A percentile compares a stretch with the other conserved stretches of the same genome.
These are phyloP conservation scores for Hyphopichia burtonii DNA, from an alignment of 1,139 yeast species.

Conservation along the genomic window DNA sequence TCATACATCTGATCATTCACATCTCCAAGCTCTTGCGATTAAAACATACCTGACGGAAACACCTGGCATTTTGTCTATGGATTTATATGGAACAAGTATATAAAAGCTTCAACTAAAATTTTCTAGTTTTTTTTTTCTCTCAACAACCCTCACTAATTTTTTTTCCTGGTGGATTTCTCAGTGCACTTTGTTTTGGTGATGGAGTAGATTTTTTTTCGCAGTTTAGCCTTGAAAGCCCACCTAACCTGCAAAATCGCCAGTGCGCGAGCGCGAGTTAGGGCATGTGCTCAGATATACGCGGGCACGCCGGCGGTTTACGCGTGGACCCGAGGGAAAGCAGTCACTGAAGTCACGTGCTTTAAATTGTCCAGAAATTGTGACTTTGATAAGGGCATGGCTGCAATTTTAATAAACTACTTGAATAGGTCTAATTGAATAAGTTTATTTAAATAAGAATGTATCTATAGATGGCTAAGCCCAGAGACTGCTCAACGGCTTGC, in stretches of 20 bases:
- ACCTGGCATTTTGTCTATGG: constrained; percentile 74
- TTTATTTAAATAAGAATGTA: too few species aligned
- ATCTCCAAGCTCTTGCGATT: constrained; percentile 2
- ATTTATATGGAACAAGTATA: constrained; percentile 8
- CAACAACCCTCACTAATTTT: constrained; percentile 28
- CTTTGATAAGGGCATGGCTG: background rate
- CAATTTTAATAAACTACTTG: too few species aligned
- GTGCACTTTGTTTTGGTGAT: background rate
- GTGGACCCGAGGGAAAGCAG: constrained; percentile 18
- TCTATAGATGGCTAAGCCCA: too few species aligned
- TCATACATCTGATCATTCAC: background rate
- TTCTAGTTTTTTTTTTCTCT: constrained; percentile 9
- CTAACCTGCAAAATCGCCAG: background rate
- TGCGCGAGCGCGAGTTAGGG: background rate
- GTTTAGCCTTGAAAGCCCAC: background rate
- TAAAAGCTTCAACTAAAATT: constrained; percentile 7
- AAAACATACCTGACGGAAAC: constrained; percentile 92
- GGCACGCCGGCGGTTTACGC: background rate
- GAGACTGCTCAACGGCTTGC: constrained; percentile 4
- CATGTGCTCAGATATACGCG: background rate
- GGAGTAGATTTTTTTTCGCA: background rate
- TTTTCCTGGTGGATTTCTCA: background rate
- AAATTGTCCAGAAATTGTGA: too few species aligned
- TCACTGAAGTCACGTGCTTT: constrained; percentile 29
- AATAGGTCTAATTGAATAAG: too few species aligned